Conservation (phyloP, 257 asterid genomes). For the Rhazya stricta region DNA sequence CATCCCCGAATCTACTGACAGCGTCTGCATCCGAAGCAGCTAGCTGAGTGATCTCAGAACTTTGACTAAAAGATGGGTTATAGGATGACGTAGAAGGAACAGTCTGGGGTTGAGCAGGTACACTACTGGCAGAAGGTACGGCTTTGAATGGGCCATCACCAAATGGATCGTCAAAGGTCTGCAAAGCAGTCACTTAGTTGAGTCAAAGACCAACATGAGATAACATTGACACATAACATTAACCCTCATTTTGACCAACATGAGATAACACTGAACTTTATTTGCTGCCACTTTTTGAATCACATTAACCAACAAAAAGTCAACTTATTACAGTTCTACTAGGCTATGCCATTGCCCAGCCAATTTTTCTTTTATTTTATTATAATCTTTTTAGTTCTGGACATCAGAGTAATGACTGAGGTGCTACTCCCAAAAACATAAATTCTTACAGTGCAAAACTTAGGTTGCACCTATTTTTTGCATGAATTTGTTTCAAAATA, state of each 20-base stretch:
- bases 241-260: not conserved
- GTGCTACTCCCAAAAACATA: not conserved
- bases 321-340: not conserved
- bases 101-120: constrained; percentile 38
- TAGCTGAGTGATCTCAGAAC: constrained; percentile 30
- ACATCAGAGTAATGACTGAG: not conserved
- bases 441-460: not conserved
- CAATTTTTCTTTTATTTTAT: not conserved
- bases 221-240: not conserved
- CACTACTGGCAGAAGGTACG: constrained; percentile 37
- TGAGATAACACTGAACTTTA: not conserved
- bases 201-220: not conserved
- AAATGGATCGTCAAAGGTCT: constrained; percentile 89
- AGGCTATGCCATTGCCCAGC: not conserved
- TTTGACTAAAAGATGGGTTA: constrained; percentile 33
- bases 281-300: not conserved
- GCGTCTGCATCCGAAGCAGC: constrained; percentile 37
- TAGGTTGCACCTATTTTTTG: not conserved
- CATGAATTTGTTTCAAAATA: not conserved
- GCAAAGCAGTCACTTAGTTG: constrained; percentile 27
- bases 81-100: constrained; percentile 36
- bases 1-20: constrained; percentile 31
- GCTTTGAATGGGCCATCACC: constrained; percentile 97
- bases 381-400: not conserved
- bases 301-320: not conserved